Evolutionary conservation across 1,139 yeast species (phyloP), one percentile per base, ranked within the genome.

Genomic region (Suhomyces yuchorum): DNA sequence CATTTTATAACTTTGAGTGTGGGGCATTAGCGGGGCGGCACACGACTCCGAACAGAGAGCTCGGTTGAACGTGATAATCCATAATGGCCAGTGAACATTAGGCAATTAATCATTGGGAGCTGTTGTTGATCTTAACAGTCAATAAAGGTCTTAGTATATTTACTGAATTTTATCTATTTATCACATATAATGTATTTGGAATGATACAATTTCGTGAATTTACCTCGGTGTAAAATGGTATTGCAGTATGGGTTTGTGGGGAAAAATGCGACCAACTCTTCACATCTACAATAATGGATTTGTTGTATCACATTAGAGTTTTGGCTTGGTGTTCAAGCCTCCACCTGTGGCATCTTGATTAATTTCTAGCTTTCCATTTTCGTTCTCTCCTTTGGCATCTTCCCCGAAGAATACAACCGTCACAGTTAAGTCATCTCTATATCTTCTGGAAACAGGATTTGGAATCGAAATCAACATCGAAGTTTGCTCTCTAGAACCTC

Each of bases 381-480:
- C 80, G 51, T 73, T 67, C 36, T 68, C 73, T 1, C 70, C 68
- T 15, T 67, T 71, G 8, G 68, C 65, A 43, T 73, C 80, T 24
- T 80, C 77, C 12, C 95, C 96, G 64, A 93, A 93, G 67, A 93
- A 93, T 3, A 92, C 91, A 22, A 93, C 99, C 2, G 97, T 91
- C 8, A 92, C 98, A 0, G 98, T 92, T 61, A 93, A 76, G 64
- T 93, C 99, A 70, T 93, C 99, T 66, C 99, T 82, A 68, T 92
- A 93, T 43, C 90, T 80, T 67, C 99, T 82, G 18, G 97, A 87
- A 55, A 87, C 80, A 1, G 99, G 97, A 34, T 90, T 82, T n/a
- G 99, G 98, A 48, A 93, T 91, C 46, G 96, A 86, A 19, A 92
- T 85, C 51, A 93, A 73, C 81, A 95, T 87, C 12, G 92, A 83